Conservation (phyloP, 116 monocot species). For the Posidonia oceanica region DNA sequence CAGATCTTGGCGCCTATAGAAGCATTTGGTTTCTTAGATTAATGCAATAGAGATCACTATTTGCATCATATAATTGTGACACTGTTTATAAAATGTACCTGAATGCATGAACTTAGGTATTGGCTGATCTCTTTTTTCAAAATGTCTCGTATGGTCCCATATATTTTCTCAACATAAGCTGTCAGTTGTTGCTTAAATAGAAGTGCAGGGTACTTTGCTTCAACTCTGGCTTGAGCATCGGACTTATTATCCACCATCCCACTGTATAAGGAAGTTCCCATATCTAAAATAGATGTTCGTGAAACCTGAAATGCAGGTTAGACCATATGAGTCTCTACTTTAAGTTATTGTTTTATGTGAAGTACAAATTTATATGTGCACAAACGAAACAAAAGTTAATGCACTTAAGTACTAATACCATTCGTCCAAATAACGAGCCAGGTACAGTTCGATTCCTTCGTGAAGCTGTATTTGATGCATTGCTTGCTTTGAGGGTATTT, state of each 20-base stretch:
- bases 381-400: neutral
- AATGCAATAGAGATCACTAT: too few species aligned
- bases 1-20: constrained; percentile 61
- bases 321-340: neutral
- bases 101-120: constrained; percentile 83
- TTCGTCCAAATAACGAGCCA: constrained; percentile 54
- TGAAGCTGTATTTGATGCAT: constrained; percentile 23
- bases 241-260: constrained; percentile 49
- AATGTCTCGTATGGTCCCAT: constrained; percentile 84
- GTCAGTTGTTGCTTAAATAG: constrained; percentile 93
- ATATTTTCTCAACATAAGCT: constrained; percentile 95
- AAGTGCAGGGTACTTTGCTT: constrained; percentile 92
- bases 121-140: constrained; percentile 96
- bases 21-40: neutral
- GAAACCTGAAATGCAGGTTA: constrained; percentile 4
- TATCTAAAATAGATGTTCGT: constrained; percentile 7
- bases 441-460: constrained; percentile 36
- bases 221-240: constrained; percentile 38
- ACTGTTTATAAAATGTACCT: constrained; percentile 30
- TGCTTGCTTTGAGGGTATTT: constrained; percentile 80
- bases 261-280: constrained; percentile 84
- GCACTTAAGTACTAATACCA: constrained; percentile 25
- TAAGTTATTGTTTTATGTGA: neutral
- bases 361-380: neutral
- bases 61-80: too few species aligned